Percentiles rank a stretch among this genome's conserved stretches.
These are phyloP conservation scores for Colletotrichum cordylinicola DNA, from an alignment of 2,329 filamentous ascomycete species.

Conservation along the genomic window DNA sequence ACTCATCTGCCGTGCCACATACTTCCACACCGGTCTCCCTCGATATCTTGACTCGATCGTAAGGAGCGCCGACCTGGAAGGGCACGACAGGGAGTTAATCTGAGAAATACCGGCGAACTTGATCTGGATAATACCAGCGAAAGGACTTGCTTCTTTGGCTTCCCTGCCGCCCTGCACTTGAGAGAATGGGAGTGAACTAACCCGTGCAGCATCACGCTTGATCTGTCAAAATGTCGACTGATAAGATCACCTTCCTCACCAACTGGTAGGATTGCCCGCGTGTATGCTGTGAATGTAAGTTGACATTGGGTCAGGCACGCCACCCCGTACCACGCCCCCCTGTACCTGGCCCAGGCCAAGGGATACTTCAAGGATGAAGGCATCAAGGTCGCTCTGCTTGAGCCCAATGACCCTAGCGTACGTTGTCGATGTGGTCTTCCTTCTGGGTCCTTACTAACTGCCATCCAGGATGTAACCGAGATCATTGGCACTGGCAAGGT, in stretches of 20 bases:
- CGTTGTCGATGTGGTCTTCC: constrained; percentile 20
- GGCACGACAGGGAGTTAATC: constrained; percentile 46
- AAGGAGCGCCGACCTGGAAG: background rate
- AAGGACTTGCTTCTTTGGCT: constrained; percentile 80
- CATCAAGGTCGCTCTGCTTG: constrained; percentile 78
- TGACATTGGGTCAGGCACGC: constrained; percentile 65
- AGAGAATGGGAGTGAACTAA: constrained; percentile 47
- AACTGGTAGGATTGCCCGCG: constrained; percentile 68
- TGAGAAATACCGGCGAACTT: constrained; percentile 86
- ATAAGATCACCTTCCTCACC: constrained; percentile 85
- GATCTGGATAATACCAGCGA: constrained; percentile 89
- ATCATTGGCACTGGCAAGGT: constrained; percentile 80
- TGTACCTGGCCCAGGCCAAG: constrained; percentile 79
- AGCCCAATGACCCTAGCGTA: constrained; percentile 77
- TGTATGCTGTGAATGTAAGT: background rate
- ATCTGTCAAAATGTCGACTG: constrained; percentile 72
- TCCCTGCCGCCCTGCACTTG: constrained; percentile 34
- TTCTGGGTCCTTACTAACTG: background rate
- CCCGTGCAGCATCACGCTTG: constrained; percentile 47
- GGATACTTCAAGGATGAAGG: constrained; percentile 78
- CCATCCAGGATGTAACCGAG: constrained; percentile 73
- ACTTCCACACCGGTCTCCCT: background rate
- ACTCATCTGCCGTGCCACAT: constrained; percentile 21
- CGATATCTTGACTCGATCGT: constrained; percentile 15
- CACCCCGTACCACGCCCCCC: constrained; percentile 79